These are phyloP conservation scores for Petrea volubilis DNA, from an alignment of 257 asterid species.

Conservation along the genomic window DNA sequence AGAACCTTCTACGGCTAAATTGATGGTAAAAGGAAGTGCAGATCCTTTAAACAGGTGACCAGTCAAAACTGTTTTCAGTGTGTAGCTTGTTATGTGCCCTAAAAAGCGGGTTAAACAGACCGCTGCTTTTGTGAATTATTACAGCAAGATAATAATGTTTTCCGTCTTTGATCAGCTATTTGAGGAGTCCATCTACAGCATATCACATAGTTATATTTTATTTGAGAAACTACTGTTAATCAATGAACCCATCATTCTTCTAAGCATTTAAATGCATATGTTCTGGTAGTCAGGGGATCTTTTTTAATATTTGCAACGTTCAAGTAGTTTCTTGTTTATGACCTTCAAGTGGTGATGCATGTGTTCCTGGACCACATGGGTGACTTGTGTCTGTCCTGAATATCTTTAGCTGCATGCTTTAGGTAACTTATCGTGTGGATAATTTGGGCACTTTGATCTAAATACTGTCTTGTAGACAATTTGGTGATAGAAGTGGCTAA, in stretches of 20 bases:
- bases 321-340: not conserved
- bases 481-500: not conserved
- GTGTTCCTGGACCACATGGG: not conserved
- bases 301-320: not conserved
- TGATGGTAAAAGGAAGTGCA: conserved; percentile 94
- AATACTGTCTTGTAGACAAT: conserved; percentile 1
- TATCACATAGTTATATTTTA: not conserved
- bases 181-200: conserved; percentile 13
- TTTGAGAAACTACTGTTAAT: not conserved
- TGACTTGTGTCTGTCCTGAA: not conserved
- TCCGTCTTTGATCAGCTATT: conserved; percentile 1
- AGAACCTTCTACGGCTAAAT: conserved; percentile 90
- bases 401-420: conserved; percentile 1
- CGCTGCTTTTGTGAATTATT: not conserved
- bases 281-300: not conserved
- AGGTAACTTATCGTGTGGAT: not conserved
- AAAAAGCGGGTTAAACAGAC: conserved; percentile 4
- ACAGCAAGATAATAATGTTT: not conserved
- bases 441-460: conserved; percentile 3
- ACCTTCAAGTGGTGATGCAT: not conserved
- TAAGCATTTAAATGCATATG: conserved; percentile 6
- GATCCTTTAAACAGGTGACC: conserved; percentile 90
- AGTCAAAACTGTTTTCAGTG: not conserved
- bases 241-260: conserved; percentile 12
- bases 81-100: conserved; percentile 13